Conservation (phyloP, 495 filamentous ascomycete genomes). For the Lophiotrema nucula region DNA sequence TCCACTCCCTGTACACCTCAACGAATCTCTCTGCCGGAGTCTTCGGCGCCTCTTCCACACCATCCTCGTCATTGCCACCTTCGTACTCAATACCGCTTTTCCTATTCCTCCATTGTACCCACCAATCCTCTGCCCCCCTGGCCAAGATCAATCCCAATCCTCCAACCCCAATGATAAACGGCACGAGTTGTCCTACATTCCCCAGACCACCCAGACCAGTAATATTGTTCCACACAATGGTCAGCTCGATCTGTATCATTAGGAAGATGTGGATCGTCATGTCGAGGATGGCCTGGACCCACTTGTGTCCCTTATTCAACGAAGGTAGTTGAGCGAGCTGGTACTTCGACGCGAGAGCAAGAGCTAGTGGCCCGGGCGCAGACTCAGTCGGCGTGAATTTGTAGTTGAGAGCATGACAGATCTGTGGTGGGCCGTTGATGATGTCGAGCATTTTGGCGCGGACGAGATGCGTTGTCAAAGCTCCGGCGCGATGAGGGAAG, state of each 20-base stretch:
- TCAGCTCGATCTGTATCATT: slow-evolving; percentile 35
- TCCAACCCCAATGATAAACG: slow-evolving; percentile 36
- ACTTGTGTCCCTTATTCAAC: background rate
- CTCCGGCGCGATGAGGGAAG: slow-evolving; percentile 6
- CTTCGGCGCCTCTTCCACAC: background rate
- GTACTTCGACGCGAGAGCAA: too few relatives aligned
- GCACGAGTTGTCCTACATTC: slow-evolving; percentile 38
- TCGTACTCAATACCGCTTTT: background rate
- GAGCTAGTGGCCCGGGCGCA: slow-evolving; percentile 5
- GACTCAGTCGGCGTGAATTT: background rate
- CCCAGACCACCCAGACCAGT: slow-evolving; percentile 27
- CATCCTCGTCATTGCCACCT: background rate
- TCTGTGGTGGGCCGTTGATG: slow-evolving; percentile 10
- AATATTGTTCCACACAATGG: slow-evolving; percentile 35
- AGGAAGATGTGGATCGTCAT: slow-evolving; percentile 20
- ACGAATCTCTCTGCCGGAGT: background rate
- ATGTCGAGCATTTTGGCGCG: background rate
- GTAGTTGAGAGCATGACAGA: slow-evolving; percentile 2
- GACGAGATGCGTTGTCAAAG: slow-evolving; percentile 11
- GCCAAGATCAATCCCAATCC: slow-evolving; percentile 32
- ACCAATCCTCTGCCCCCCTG: too few relatives aligned
- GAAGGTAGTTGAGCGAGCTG: background rate
- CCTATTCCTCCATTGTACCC: background rate
- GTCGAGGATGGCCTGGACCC: slow-evolving; percentile 1
- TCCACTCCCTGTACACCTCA: background rate